Base-by-base conservation (phyloP, 2,329 filamentous ascomycete genomes). In the Sordariomycetes sp. region DNA sequence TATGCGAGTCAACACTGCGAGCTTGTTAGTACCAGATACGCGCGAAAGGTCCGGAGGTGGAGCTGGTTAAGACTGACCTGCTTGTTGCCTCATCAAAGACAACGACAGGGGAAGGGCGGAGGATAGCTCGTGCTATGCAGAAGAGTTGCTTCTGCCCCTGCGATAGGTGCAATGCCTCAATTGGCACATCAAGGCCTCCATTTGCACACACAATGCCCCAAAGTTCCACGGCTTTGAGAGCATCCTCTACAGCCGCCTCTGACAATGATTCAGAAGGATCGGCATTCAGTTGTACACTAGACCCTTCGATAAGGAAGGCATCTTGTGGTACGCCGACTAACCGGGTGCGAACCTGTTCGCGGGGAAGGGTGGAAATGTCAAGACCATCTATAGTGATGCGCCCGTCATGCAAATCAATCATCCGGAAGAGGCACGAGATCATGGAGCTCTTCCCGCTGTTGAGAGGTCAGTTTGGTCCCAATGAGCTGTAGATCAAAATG, bases 281-380 rank as follows among this genome's bases (percentile, higher is more conserved):
- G 2, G 66, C 49, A 17, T 74, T 75, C 11, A 55, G 43, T 3
- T 66, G 58, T 3, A 75, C 52, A 6, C 39, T 48, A 1, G 51
- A 63, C 15, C 63, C 66, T 5, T 58, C 57, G 4, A 73, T 54
- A 18, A 70, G 53, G 42, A 69, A 64, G 1, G 66, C 55, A 32
- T 75, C 70, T 49, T 75, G 70, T 0, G 71, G 63, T 4, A 72
- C 49, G 4, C 54, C 57, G 17, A 62, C 57, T 8, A 73, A 50
- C 2, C 45, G 33, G 2, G 43, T 36, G 8, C 54, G 52, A 8
- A 57, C 35, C 4, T 42, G 21, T 20, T 48, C 39, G 1, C 46
- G 44, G 1, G 48, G 48, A 1, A 57, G 36, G 4, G 41, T 48
- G 21, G 46, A 38, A 1, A 53, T 40, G 32, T 68, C 61, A 2